Percentiles rank a stretch among this genome's conserved stretches.
Evolutionary conservation across 1,284 basidiomycete genomes (phyloP).

Genomic region (Peniophora sp.): DNA sequence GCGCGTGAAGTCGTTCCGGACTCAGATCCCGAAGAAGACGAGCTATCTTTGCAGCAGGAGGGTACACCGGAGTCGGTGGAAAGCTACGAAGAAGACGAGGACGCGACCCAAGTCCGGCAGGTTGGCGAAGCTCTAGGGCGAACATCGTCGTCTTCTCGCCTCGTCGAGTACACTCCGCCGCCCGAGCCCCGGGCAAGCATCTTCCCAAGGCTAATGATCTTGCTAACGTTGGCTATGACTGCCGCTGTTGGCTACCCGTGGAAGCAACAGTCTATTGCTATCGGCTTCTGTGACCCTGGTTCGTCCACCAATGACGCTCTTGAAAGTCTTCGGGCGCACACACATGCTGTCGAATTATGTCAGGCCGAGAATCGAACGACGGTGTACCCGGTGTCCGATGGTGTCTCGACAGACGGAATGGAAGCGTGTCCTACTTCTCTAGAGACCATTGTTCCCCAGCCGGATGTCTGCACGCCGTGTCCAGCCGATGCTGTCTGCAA

Average conservation of each 20-base stretch:
- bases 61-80: conserved; percentile 5
- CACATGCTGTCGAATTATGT: conserved; percentile 50
- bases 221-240: conserved; percentile 30
- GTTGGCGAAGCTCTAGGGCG: background rate
- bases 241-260: conserved; percentile 33
- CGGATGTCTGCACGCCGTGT: conserved; percentile 76
- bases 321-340: conserved; percentile 33
- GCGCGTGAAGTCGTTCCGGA: background rate
- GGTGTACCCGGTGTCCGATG: conserved; percentile 20
- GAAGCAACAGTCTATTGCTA: conserved; percentile 59
- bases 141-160: background rate
- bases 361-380: conserved; percentile 45
- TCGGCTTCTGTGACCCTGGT: conserved; percentile 80
- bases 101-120: conserved; percentile 16
- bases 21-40: conserved; percentile 14
- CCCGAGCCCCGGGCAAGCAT: conserved; percentile 12
- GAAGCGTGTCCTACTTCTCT: conserved; percentile 45
- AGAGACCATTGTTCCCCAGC: conserved; percentile 36
- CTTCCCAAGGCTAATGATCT: conserved; percentile 30
- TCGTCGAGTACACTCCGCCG: background rate
- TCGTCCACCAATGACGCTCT: conserved; percentile 57
- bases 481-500: conserved; percentile 77
- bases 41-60: conserved; percentile 6
- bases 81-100: conserved; percentile 15
- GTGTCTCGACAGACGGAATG: conserved; percentile 24